phyloP scores from a whole-genome alignment of 2,329 filamentous ascomycete genomes.

The Teratosphaeria pseudoeucalypti region DNA sequence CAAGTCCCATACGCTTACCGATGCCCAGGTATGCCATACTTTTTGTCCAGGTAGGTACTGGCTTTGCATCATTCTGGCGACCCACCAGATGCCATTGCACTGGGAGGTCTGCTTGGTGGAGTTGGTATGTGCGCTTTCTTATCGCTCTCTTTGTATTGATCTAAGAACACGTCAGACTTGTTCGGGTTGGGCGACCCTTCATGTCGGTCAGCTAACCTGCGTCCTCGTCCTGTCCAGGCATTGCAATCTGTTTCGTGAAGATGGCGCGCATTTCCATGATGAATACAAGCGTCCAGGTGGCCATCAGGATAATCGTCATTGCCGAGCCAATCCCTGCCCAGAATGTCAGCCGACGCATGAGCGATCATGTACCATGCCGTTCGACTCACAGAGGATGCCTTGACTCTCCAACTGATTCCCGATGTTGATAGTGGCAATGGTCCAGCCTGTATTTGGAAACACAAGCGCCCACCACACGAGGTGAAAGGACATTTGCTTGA shows the following conservation, averaged over 20 bases:
- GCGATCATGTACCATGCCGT: background rate
- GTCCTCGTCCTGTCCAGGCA: background rate
- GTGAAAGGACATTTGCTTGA: conserved; percentile 28
- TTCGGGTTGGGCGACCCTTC: background rate
- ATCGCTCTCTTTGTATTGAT: background rate
- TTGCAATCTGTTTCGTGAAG: background rate
- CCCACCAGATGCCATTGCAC: background rate
- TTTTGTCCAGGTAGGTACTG: background rate
- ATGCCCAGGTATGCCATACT: background rate
- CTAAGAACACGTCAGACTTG: background rate
- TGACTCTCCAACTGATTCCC: conserved; percentile 41
- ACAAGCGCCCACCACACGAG: conserved; percentile 52
- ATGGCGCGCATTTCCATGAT: background rate
- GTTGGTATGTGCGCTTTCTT: background rate
- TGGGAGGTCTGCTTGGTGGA: background rate
- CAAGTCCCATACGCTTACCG: too few species aligned
- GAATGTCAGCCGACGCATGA: conserved; percentile 9
- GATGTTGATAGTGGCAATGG: conserved; percentile 48
- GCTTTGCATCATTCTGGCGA: background rate
- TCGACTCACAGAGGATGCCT: conserved; percentile 26
- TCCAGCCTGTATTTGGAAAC: conserved; percentile 57
- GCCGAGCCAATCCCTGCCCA: conserved; percentile 40
- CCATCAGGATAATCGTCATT: conserved; percentile 46
- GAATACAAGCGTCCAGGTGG: conserved; percentile 44
- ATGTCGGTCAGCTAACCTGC: background rate